These are phyloP conservation scores for Blastobotrys chiropterorum DNA, from an alignment of 805 yeast species.

Conservation along the genomic window DNA sequence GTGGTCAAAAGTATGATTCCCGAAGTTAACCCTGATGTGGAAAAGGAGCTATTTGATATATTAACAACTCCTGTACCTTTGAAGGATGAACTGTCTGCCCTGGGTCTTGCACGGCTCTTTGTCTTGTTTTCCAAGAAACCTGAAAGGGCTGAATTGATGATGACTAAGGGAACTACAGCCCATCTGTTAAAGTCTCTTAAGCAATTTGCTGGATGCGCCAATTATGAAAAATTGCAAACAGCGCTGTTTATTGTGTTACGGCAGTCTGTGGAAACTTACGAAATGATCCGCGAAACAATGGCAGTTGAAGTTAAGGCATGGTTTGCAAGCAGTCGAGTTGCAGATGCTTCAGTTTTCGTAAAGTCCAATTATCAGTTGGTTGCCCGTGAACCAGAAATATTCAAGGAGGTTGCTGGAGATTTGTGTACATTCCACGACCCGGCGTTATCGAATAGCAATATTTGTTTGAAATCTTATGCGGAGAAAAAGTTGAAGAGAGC, in stretches of 20 bases:
- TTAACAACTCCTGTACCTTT: slow-evolving; percentile 39
- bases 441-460: slow-evolving; percentile 15
- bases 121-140: slow-evolving; percentile 47
- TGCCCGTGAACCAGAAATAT: slow-evolving; percentile 44
- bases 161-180: slow-evolving; percentile 42
- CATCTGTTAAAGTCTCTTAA: slow-evolving; percentile 42
- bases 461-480: slow-evolving; percentile 21
- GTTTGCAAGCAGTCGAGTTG: slow-evolving; percentile 24
- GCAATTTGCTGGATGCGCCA: slow-evolving; percentile 33
- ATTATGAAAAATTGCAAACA: slow-evolving; percentile 39
- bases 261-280: slow-evolving; percentile 60
- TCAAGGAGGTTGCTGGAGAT: slow-evolving; percentile 36
- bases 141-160: slow-evolving; percentile 35
- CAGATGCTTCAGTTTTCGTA: slow-evolving; percentile 29
- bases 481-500: slow-evolving; percentile 10
- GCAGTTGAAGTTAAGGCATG: slow-evolving; percentile 43
- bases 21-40: slow-evolving; percentile 20
- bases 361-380: slow-evolving; percentile 18
- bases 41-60: slow-evolving; percentile 37
- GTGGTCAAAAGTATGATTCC: slow-evolving; percentile 9
- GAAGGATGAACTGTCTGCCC: slow-evolving; percentile 41
- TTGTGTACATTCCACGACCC: slow-evolving; percentile 22
- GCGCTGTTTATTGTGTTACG: slow-evolving; percentile 52
- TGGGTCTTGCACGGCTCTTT: slow-evolving; percentile 49
- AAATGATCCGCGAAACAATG: slow-evolving; percentile 44